Evolutionary conservation across 2,329 filamentous ascomycete genomes (phyloP), one percentile per base, ranked within the genome.

Genomic region (Juglanconis sp.): DNA sequence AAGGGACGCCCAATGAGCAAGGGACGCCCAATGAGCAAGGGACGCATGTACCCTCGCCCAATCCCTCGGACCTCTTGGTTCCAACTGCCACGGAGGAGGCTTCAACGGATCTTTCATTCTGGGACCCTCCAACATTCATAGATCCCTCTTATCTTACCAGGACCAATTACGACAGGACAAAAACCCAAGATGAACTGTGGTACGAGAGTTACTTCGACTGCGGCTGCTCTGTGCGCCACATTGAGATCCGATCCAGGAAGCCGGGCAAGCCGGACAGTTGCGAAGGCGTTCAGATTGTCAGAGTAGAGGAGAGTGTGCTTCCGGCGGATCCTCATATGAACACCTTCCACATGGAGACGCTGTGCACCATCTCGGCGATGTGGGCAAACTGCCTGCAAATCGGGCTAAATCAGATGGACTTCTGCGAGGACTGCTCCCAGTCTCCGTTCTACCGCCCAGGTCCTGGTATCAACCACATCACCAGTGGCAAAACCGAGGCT

Each of bases 361-460:
- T 70, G 8, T 72, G 70, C 60, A 70, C 63, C 5, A 31, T 70
- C 1, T 52, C 66, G 2, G 69, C 70, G 3, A 64, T 65, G 51
- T 58, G 53, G 53, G 35, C 47, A n/a, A 63, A 63, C 10, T 63
- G 61, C 24, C 38, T 57, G 2, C 67, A 70, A 17, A 49, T 72
- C 10, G 68, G 68, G 4, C 57, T 72, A 24, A 66, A 62, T 3
- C 62, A 66, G 38, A 64, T 67, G 1, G 58, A 62, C 32, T 57
- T 72, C 17, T 72, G 70, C 55, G 64, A 48, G 3, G 65, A 67
- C 1, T 63, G 68, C 34, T 61, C 64, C n/a, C 38, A 62, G 9
- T 72, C 70, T 1, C 68, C 68, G 1, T 72, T 72, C 59, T 71
- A 67, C 52, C 66, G 66, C 4, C 24, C 62, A 3, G 24, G 47